Evolutionary conservation across 306 rosid genomes (phyloP).

Genomic region (Canavalia gladiata): DNA sequence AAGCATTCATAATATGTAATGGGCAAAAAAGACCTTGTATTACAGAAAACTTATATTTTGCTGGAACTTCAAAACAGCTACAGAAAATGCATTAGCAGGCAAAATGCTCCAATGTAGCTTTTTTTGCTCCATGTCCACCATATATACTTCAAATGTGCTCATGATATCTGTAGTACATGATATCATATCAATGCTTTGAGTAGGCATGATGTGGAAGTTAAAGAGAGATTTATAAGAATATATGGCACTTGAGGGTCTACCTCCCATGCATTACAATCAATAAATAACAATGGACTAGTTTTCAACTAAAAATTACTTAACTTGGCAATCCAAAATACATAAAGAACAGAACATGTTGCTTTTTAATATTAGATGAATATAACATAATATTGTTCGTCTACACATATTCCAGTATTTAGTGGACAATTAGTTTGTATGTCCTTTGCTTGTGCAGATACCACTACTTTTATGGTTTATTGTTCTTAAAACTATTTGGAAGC

Average conservation of each 20-base stretch:
- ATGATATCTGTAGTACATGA: background rate
- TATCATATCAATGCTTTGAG: slow-evolving; percentile 29
- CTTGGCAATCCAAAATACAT: background rate
- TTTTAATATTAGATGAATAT: slow-evolving; percentile 8
- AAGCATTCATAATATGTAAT: slow-evolving; percentile 9
- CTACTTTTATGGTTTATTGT: background rate
- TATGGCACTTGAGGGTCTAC: background rate
- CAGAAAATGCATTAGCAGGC: slow-evolving; percentile 38
- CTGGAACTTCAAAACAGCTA: slow-evolving; percentile 9
- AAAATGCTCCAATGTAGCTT: slow-evolving; percentile 10
- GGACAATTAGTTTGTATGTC: background rate
- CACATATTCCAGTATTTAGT: slow-evolving; percentile 11
- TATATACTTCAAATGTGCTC: slow-evolving; percentile 18
- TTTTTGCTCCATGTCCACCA: slow-evolving; percentile 9
- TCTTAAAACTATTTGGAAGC: slow-evolving; percentile 11
- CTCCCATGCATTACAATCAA: background rate
- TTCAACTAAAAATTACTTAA: background rate
- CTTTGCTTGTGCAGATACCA: background rate
- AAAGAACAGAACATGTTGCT: slow-evolving; percentile 8
- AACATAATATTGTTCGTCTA: background rate
- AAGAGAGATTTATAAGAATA: background rate
- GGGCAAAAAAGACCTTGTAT: background rate
- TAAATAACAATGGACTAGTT: background rate
- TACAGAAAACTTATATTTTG: slow-evolving; percentile 1
- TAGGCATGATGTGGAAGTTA: slow-evolving; percentile 11